phyloP scores from a whole-genome alignment of 208 protist species.

The Trypanosoma brucei region DNA sequence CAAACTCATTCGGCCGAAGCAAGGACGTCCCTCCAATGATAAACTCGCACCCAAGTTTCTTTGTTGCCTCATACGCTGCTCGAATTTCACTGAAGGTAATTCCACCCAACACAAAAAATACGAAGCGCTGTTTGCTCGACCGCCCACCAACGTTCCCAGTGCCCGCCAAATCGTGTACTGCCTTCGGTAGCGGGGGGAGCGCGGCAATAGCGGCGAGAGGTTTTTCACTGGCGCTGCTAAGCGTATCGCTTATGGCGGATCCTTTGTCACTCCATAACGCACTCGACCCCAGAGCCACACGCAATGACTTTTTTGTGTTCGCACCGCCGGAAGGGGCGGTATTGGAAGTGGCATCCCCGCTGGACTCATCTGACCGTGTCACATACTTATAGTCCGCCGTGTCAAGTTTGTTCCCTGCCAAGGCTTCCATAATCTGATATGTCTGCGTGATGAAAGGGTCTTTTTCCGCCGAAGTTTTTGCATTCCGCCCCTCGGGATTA shows the following conservation, averaged over 20 bases:
- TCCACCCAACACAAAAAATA: slow-evolving; percentile 75
- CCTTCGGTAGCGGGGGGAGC: not conserved
- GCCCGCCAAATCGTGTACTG: slow-evolving; percentile 43
- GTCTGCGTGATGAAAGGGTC: slow-evolving; percentile 53
- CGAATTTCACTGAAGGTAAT: slow-evolving; percentile 64
- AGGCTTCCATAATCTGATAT: slow-evolving; percentile 54
- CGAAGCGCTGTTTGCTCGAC: slow-evolving; percentile 37
- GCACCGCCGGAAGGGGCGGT: not conserved
- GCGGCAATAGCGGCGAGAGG: not conserved
- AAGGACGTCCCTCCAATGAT: slow-evolving; percentile 72
- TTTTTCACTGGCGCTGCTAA: slow-evolving; percentile 5
- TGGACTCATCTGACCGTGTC: slow-evolving; percentile 9
- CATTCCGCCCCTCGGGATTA: not conserved
- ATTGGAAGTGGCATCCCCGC: slow-evolving; percentile 2
- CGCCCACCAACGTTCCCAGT: slow-evolving; percentile 37
- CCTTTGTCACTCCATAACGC: not conserved
- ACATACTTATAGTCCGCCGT: slow-evolving; percentile 40
- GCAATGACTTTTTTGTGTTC: slow-evolving; percentile 7
- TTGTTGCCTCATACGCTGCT: slow-evolving; percentile 61
- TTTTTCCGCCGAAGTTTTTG: not conserved
- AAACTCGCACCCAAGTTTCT: slow-evolving; percentile 40
- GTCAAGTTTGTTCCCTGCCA: slow-evolving; percentile 42
- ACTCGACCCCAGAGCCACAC: not conserved
- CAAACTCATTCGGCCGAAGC: slow-evolving; percentile 40
- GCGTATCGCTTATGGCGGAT: not conserved